These are phyloP conservation scores for Macrocybe gigantea DNA, from an alignment of 768 basidiomycete genomes.

Conservation along the genomic window DNA sequence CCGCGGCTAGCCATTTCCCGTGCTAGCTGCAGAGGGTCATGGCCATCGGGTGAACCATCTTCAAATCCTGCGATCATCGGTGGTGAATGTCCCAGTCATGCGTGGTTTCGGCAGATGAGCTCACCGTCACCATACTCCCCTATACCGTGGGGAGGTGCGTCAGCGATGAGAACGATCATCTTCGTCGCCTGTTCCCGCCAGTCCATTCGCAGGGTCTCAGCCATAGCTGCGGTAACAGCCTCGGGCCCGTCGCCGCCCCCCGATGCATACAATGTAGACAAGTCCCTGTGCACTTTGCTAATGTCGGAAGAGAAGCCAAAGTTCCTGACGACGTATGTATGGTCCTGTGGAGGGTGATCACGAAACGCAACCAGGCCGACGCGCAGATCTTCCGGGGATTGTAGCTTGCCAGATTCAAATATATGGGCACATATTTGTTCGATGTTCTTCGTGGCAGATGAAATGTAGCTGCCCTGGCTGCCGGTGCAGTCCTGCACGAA, in stretches of 20 bases:
- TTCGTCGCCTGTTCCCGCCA: constrained; percentile 88
- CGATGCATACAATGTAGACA: constrained; percentile 80
- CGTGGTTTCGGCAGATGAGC: constrained; percentile 10
- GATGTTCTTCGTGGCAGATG: constrained; percentile 95
- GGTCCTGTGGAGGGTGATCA: constrained; percentile 97
- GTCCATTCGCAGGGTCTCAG: constrained; percentile 81
- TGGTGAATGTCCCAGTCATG: constrained; percentile 6
- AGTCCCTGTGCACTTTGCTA: constrained; percentile 74
- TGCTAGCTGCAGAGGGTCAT: constrained; percentile 84
- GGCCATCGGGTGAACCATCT: constrained; percentile 89
- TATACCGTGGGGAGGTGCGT: constrained; percentile 96
- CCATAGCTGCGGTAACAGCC: constrained; percentile 90
- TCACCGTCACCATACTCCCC: constrained; percentile 95
- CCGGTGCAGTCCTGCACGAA: constrained; percentile 97
- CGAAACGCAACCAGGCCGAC: constrained; percentile 93
- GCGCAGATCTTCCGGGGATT: constrained; percentile 78
- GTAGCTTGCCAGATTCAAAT: constrained; percentile 90
- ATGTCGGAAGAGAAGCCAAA: constrained; percentile 95
- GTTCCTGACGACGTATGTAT: constrained; percentile 89
- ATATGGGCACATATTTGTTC: constrained; percentile 93
- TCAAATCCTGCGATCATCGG: constrained; percentile 63
- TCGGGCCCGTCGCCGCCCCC: constrained; percentile 96
- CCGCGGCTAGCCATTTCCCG: constrained; percentile 87
- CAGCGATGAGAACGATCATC: constrained; percentile 96
- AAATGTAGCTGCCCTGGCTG: constrained; percentile 84